Evolutionary conservation across 2,329 filamentous ascomycete genomes (phyloP), one percentile per base, ranked within the genome.

Genomic region (Grosmannia huntii): DNA sequence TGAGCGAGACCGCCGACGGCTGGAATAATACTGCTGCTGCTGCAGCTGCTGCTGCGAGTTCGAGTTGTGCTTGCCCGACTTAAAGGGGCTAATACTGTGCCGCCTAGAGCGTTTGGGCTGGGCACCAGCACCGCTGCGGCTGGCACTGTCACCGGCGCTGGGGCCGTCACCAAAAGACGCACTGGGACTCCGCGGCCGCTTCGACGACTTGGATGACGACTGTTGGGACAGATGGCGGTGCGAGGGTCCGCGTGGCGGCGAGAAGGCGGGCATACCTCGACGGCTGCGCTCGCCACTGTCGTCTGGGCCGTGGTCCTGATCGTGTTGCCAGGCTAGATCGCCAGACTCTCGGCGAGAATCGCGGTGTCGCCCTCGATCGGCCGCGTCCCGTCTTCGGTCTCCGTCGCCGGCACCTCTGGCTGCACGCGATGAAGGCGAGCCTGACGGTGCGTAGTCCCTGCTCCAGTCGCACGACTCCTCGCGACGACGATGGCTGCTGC

Each of bases 171-270:
- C 61, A 50, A 63, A 49, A 21, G 64, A 60, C 48, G 65, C 64
- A 48, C 65, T 66, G 25, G 61, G 65, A 55, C 68, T 69, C 14
- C 68, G 66, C 19, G 62, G 66, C 41, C 69, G 66, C 61, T 69
- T 67, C 50, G 58, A 59, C 38, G 65, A 10, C 31, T 21, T 36
- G 3, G 28, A n/a, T 11, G 50, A 28, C 16, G 50, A 31, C 11
- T 41, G 41, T 6, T 44, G 19, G 41, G 41, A 38, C 36, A 16
- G 36, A 16, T 38, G 36, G 12, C 36, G 36, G 36, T 38, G 36
- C 12, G 36, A 19, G 28, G 36, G 36, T 38, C 36, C 12, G 4
- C 12, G 36, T 16, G 36, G 36, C 36, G 36, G 51, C 21, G 51
- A 38, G 14, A 31, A 10, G 36, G 11, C 23, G 4, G 36, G 14